Conservation (phyloP, 2,329 filamentous ascomycete genomes). For the Aspergillus sclerotialis region DNA sequence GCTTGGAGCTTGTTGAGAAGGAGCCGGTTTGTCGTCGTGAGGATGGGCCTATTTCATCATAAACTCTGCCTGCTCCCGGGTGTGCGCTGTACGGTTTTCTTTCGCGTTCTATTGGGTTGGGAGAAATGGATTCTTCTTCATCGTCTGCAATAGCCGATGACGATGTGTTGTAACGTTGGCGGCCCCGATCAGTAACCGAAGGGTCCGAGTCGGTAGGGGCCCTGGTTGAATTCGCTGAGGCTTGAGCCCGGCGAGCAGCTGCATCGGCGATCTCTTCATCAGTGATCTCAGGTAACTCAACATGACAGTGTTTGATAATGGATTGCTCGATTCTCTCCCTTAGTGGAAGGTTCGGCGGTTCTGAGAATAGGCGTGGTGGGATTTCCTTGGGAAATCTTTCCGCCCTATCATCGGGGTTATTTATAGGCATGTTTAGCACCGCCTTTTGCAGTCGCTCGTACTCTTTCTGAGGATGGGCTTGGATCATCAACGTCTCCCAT, state of each 20-base stretch:
- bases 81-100: constrained; percentile 57
- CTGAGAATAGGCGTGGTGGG: constrained; percentile 65
- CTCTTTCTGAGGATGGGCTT: constrained; percentile 70
- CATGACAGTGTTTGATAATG: constrained; percentile 47
- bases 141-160: constrained; percentile 31
- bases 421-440: constrained; percentile 65
- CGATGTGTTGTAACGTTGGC: constrained; percentile 33
- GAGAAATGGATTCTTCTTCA: constrained; percentile 33
- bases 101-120: constrained; percentile 56
- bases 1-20: constrained; percentile 34
- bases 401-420: constrained; percentile 55
- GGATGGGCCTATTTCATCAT: constrained; percentile 33
- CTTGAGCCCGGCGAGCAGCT: constrained; percentile 16
- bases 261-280: constrained; percentile 30
- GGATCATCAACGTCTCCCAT: constrained; percentile 68
- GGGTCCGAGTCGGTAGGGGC: constrained; percentile 16
- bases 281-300: constrained; percentile 38
- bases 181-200: constrained; percentile 27
- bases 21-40: constrained; percentile 17
- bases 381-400: constrained; percentile 75
- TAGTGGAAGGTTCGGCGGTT: constrained; percentile 47
- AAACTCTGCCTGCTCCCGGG: constrained; percentile 53
- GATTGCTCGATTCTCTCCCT: constrained; percentile 56
- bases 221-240: constrained; percentile 12
- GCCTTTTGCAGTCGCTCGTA: constrained; percentile 62